phyloP scores from a whole-genome alignment of 1,284 basidiomycete species.

The Anthracocystis walkeri region DNA sequence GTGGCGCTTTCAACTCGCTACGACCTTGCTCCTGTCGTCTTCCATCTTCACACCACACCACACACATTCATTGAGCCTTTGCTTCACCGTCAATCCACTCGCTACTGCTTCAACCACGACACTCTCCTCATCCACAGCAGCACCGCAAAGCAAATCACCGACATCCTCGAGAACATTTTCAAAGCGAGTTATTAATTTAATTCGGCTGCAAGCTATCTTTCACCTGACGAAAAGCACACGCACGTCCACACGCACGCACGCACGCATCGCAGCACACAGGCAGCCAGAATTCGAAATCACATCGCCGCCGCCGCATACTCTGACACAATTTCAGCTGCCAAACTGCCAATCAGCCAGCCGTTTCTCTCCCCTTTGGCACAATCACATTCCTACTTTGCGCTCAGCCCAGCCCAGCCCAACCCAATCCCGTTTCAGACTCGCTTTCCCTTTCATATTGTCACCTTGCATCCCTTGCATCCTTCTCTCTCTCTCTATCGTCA shows the following conservation, averaged over 20 bases:
- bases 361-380: constrained; percentile 4
- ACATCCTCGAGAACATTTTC: too few species aligned
- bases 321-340: constrained; percentile 11
- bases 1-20: constrained; percentile 1
- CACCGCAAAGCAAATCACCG: neutral
- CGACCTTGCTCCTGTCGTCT: constrained; percentile 2
- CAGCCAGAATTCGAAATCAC: constrained; percentile 31
- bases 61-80: neutral
- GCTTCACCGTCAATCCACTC: too few species aligned
- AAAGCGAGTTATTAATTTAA: neutral
- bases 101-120: neutral
- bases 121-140: neutral
- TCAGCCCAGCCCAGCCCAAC: constrained; percentile 2
- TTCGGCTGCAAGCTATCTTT: constrained; percentile 1
- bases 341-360: constrained; percentile 16
- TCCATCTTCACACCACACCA: neutral
- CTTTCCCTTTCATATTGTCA: constrained; percentile 4
- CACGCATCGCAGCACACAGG: constrained; percentile 5
- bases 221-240: constrained; percentile 9
- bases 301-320: constrained; percentile 21
- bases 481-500: constrained; percentile 21
- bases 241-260: constrained; percentile 12
- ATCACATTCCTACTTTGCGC: constrained; percentile 24
- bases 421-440: constrained; percentile 15
- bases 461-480: neutral